Evolutionary conservation across 2,329 filamentous ascomycete genomes (phyloP).

Genomic region (Nothopassalora personata): DNA sequence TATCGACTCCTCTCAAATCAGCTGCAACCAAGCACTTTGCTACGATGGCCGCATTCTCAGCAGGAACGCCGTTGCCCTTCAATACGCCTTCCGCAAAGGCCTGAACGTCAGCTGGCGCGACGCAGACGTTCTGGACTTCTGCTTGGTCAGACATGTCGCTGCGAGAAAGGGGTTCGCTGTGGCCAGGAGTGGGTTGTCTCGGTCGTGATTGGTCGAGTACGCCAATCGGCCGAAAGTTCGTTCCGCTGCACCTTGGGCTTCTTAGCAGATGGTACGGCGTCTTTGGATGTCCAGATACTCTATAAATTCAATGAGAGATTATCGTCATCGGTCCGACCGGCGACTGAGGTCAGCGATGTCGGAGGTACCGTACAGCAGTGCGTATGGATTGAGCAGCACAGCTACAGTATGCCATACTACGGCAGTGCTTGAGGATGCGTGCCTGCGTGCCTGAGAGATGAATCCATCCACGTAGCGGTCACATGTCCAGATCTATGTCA

Average conservation of each 20-base stretch:
- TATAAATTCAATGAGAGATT: no score
- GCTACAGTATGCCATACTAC: background rate
- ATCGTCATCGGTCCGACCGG: background rate
- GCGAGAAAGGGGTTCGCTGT: background rate
- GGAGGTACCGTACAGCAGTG: background rate
- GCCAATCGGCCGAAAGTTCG: no score
- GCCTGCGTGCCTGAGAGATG: background rate
- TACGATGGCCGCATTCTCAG: constrained; percentile 55
- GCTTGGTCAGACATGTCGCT: constrained; percentile 14
- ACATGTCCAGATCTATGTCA: background rate
- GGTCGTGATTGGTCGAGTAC: no score
- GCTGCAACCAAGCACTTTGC: constrained; percentile 66
- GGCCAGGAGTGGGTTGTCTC: background rate
- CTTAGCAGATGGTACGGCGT: no score
- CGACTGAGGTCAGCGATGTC: background rate
- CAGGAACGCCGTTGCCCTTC: constrained; percentile 55
- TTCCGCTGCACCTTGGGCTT: no score
- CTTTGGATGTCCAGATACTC: no score
- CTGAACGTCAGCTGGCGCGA: constrained; percentile 30
- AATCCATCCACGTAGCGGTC: background rate
- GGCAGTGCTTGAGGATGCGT: background rate
- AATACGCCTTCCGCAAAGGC: constrained; percentile 53
- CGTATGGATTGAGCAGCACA: background rate
- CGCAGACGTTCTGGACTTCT: constrained; percentile 12
- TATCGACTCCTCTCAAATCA: constrained; percentile 73